phyloP scores from a whole-genome alignment of 2,329 filamentous ascomycete species.

The Trichophaea hybrida region DNA sequence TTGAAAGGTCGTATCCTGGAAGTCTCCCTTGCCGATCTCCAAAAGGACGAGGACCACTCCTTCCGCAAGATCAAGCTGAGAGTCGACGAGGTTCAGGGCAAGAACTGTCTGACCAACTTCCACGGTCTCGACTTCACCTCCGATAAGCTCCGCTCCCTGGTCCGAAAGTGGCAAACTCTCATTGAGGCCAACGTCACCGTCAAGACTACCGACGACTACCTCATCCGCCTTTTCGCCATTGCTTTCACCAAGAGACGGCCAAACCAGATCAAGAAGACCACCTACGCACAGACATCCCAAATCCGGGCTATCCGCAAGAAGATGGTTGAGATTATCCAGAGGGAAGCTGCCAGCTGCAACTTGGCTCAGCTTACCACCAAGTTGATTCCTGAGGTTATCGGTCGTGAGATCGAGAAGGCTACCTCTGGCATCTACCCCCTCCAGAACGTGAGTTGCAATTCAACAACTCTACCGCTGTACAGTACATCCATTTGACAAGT shows the following conservation, averaged over 20 bases:
- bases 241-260: conserved; percentile 98
- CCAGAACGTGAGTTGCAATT: conserved; percentile 58
- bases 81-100: conserved; percentile 97
- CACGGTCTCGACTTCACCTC: conserved; percentile 99
- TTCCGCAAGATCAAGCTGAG: conserved; percentile 99
- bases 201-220: conserved; percentile 99
- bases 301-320: conserved; percentile 97
- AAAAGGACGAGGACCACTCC: conserved; percentile 99
- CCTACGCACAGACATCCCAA: conserved; percentile 92
- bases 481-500: conserved; percentile 9
- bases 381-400: conserved; percentile 98
- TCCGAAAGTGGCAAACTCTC: conserved; percentile 98
- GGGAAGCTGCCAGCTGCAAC: conserved; percentile 87
- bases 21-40: conserved; percentile 94
- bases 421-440: conserved; percentile 99
- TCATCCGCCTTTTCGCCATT: conserved; percentile 96
- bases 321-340: conserved; percentile 98
- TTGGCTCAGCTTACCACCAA: conserved; percentile 94
- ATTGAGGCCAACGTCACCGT: conserved; percentile 99
- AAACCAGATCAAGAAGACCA: conserved; percentile 99
- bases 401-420: conserved; percentile 98
- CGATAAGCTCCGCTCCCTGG: conserved; percentile 97
- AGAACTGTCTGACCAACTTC: conserved; percentile 99
- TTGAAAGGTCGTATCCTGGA: conserved; percentile 98
- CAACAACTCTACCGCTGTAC: not conserved